A percentile compares a stretch with the other conserved stretches of the same genome.
These are phyloP conservation scores for Colletotrichum magnum DNA, from an alignment of 2,329 filamentous ascomycete species.

Conservation along the genomic window DNA sequence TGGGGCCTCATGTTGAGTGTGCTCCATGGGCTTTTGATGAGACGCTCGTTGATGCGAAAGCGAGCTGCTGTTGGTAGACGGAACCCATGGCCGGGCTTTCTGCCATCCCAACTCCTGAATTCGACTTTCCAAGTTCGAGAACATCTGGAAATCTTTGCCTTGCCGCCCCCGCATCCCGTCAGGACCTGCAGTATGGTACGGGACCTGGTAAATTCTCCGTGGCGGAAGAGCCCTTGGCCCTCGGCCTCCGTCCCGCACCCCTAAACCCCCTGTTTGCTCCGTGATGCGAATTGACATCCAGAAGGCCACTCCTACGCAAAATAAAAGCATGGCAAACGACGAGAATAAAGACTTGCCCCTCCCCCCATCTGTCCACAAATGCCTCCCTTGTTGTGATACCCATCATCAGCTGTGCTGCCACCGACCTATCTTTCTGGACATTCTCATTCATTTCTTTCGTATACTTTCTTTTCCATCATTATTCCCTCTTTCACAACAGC, in stretches of 20 bases:
- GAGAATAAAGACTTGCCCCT: too few species aligned
- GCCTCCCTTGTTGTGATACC: not conserved
- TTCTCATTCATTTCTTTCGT: not conserved
- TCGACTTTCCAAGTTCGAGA: too few species aligned
- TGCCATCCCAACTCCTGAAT: too few species aligned
- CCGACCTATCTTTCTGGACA: not conserved
- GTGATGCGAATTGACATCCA: not conserved
- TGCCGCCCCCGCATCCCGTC: constrained; percentile 23
- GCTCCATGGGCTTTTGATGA: too few species aligned
- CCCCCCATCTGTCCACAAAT: not conserved
- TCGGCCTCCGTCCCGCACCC: not conserved
- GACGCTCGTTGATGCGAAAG: too few species aligned
- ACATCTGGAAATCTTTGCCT: not conserved
- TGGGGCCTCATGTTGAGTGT: too few species aligned
- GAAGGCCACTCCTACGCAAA: too few species aligned
- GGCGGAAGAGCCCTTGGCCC: constrained; percentile 12
- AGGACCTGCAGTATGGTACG: not conserved
- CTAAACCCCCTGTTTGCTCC: constrained; percentile 4
- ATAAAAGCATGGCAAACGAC: too few species aligned
- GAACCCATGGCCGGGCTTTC: too few species aligned
- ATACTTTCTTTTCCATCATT: not conserved
- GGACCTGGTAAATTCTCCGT: constrained; percentile 14
- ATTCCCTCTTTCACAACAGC: not conserved
- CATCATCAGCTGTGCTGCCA: not conserved
- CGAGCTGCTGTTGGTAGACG: too few species aligned